Evolutionary conservation across 2,329 filamentous ascomycete genomes (phyloP).

Genomic region (Microdochium bolleyi): DNA sequence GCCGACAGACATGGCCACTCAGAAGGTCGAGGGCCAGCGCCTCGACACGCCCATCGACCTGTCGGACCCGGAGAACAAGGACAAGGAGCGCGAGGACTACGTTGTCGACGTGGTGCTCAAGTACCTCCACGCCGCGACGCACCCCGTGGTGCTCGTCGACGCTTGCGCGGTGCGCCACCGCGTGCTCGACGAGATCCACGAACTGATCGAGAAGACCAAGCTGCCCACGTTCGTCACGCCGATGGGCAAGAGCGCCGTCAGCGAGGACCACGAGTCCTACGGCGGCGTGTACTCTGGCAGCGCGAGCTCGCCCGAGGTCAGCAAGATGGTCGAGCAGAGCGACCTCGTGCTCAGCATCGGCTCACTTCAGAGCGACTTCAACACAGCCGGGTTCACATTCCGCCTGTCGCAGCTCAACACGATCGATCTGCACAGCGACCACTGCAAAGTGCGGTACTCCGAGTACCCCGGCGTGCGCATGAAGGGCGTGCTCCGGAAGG

Average conservation of each 20-base stretch:
- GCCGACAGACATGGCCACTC: slow-evolving; percentile 71
- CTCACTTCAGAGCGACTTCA: slow-evolving; percentile 64
- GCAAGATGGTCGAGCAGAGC: slow-evolving; percentile 55
- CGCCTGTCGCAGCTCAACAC: slow-evolving; percentile 67
- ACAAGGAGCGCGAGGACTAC: slow-evolving; percentile 66
- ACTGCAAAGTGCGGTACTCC: slow-evolving; percentile 67
- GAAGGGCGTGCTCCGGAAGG: slow-evolving; percentile 67
- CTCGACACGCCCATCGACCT: slow-evolving; percentile 67
- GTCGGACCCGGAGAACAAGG: slow-evolving; percentile 48
- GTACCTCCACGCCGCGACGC: slow-evolving; percentile 63
- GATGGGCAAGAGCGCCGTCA: slow-evolving; percentile 80
- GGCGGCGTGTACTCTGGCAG: slow-evolving; percentile 81
- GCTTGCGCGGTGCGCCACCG: slow-evolving; percentile 74
- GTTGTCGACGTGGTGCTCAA: slow-evolving; percentile 74
- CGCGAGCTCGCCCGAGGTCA: slow-evolving; percentile 59
- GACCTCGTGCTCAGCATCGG: slow-evolving; percentile 68
- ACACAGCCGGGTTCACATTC: slow-evolving; percentile 77
- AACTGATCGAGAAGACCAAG: slow-evolving; percentile 62
- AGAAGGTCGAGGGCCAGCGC: slow-evolving; percentile 66
- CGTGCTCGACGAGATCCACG: slow-evolving; percentile 63
- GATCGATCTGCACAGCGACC: slow-evolving; percentile 73
- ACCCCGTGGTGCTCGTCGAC: slow-evolving; percentile 74
- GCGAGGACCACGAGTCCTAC: slow-evolving; percentile 68
- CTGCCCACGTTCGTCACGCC: slow-evolving; percentile 82
- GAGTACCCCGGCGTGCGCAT: slow-evolving; percentile 73